Conservation (phyloP, 108 stramenopile species). For the Discostella pseudostelligera region DNA sequence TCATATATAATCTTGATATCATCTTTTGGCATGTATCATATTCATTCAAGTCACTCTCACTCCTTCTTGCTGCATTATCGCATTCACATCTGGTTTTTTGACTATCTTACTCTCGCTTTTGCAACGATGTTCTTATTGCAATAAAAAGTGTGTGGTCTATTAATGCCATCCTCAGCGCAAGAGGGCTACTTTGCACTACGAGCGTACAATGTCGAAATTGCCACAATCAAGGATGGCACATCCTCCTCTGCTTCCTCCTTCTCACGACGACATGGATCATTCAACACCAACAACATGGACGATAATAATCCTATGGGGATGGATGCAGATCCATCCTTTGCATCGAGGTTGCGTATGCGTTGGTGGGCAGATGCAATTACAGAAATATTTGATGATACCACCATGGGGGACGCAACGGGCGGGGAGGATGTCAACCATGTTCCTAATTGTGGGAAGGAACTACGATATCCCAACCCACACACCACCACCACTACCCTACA, state of each 20-base stretch:
- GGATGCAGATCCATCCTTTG: conserved; percentile 25
- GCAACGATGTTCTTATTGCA: too few relatives aligned
- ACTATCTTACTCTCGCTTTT: too few relatives aligned
- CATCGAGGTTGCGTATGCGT: conserved; percentile 65
- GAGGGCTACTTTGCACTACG: conserved; percentile 70
- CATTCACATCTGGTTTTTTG: too few relatives aligned
- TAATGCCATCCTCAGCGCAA: conserved; percentile 64
- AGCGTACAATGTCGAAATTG: conserved; percentile 82
- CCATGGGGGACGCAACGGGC: not conserved
- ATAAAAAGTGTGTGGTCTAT: conserved; percentile 65
- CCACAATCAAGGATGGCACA: conserved; percentile 71
- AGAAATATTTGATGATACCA: conserved; percentile 46
- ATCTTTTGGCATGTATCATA: too few relatives aligned
- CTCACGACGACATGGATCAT: not conserved
- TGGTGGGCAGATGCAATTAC: conserved; percentile 79
- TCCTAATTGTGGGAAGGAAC: too few relatives aligned
- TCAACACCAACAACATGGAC: not conserved
- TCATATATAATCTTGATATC: not conserved
- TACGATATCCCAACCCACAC: not conserved
- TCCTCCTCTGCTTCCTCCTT: conserved; percentile 1
- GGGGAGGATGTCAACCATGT: not conserved
- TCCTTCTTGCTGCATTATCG: too few relatives aligned
- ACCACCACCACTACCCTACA: conserved; percentile 2
- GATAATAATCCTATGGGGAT: not conserved
- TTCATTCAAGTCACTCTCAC: too few relatives aligned